These are phyloP conservation scores for Lentinula boryana DNA, from an alignment of 768 basidiomycete genomes.

Conservation along the genomic window DNA sequence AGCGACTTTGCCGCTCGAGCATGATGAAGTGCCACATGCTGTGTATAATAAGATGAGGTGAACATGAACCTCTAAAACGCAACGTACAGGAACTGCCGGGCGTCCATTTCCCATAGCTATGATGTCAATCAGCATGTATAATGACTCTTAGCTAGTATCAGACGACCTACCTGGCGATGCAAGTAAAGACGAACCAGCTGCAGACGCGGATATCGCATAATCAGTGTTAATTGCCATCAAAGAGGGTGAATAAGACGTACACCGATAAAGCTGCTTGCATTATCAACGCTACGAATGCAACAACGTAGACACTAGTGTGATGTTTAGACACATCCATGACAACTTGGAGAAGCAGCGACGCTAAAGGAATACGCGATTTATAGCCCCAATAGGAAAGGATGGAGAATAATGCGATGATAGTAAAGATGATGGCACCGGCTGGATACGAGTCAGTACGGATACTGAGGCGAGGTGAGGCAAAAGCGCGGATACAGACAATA, in stretches of 20 bases:
- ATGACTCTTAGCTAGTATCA: background rate
- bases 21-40: slow-evolving; percentile 50
- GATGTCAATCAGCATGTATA: background rate
- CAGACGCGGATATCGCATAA: slow-evolving; percentile 6
- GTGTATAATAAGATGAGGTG: background rate
- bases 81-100: slow-evolving; percentile 64
- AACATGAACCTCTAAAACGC: background rate
- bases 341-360: slow-evolving; percentile 71
- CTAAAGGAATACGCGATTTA: slow-evolving; percentile 69
- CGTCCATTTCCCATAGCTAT: slow-evolving; percentile 62
- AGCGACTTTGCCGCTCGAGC: slow-evolving; percentile 70
- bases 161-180: slow-evolving; percentile 56
- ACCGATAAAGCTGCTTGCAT: slow-evolving; percentile 67
- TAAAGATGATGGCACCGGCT: slow-evolving; percentile 84
- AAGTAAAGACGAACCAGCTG: slow-evolving; percentile 76
- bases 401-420: slow-evolving; percentile 71
- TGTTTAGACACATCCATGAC: slow-evolving; percentile 84
- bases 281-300: slow-evolving; percentile 65
- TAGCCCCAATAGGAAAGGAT: slow-evolving; percentile 71
- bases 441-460: background rate
- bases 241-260: slow-evolving; percentile 29
- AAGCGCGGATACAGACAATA: slow-evolving; percentile 44
- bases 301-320: slow-evolving; percentile 74
- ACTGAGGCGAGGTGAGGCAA: background rate
- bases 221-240: background rate